Percentiles rank a stretch among this genome's conserved stretches.
Conservation (phyloP, 257 asterid genomes). For the Ligustrum vulgare region DNA sequence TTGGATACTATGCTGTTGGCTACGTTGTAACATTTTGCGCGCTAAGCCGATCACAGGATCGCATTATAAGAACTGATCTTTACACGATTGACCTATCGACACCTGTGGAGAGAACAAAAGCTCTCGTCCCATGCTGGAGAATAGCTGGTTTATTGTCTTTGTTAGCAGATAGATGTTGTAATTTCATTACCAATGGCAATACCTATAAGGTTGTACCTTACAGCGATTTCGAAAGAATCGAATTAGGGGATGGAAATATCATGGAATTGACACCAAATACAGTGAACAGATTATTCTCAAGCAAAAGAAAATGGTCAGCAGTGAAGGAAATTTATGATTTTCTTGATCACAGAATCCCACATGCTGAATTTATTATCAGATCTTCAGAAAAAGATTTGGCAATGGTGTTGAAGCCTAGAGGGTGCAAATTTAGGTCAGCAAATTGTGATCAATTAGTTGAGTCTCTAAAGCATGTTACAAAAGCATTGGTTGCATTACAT, state of each 20-base stretch:
- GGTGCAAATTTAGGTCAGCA: constrained; percentile 33
- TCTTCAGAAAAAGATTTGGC: constrained; percentile 43
- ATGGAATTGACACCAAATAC: constrained; percentile 44
- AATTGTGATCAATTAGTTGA: constrained; percentile 38
- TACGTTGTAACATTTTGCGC: constrained; percentile 45
- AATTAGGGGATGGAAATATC: constrained; percentile 33
- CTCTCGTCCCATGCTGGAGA: constrained; percentile 46
- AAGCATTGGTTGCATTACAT: constrained; percentile 45
- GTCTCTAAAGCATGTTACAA: constrained; percentile 44
- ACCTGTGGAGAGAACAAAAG: constrained; percentile 40
- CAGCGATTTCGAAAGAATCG: constrained; percentile 43
- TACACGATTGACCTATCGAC: constrained; percentile 41
- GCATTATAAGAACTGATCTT: constrained; percentile 45
- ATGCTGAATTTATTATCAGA: constrained; percentile 36
- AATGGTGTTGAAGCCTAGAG: constrained; percentile 46
- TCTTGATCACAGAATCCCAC: constrained; percentile 43
- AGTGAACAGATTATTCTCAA: constrained; percentile 24
- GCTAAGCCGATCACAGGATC: constrained; percentile 38
- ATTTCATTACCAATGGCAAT: not conserved
- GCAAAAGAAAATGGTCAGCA: constrained; percentile 35
- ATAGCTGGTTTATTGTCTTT: constrained; percentile 43
- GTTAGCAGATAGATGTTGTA: constrained; percentile 37
- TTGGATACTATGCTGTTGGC: constrained; percentile 51
- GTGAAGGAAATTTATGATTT: constrained; percentile 48
- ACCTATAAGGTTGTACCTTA: constrained; percentile 18